Evolutionary conservation across 805 yeast species (phyloP).

Genomic region (Metschnikowia borealis): DNA sequence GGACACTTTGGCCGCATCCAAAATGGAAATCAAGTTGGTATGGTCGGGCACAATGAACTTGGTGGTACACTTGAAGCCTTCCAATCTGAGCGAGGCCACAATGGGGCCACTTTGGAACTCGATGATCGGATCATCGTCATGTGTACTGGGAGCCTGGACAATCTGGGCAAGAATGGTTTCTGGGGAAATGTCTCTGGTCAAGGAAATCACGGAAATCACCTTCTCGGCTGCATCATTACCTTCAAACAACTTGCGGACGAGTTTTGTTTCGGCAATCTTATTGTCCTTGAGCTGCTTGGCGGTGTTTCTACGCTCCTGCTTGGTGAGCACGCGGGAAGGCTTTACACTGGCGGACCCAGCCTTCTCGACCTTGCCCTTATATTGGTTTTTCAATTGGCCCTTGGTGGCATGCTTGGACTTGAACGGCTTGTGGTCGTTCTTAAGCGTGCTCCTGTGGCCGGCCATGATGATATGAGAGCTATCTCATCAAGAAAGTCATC

Average conservation of each 20-base stretch:
- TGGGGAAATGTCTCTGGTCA: slow-evolving; percentile 66
- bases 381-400: slow-evolving; percentile 73
- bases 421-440: slow-evolving; percentile 83
- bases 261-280: slow-evolving; percentile 59
- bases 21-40: slow-evolving; percentile 57
- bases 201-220: slow-evolving; percentile 74
- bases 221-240: slow-evolving; percentile 80
- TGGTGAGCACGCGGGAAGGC: slow-evolving; percentile 37
- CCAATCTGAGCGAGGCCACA: slow-evolving; percentile 49
- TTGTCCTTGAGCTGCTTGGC: slow-evolving; percentile 72
- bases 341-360: slow-evolving; percentile 33
- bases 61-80: slow-evolving; percentile 70
- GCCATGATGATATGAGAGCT: slow-evolving; percentile 42
- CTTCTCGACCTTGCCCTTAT: slow-evolving; percentile 87
- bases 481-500: not conserved
- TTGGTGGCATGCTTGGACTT: slow-evolving; percentile 90
- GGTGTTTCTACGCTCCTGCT: slow-evolving; percentile 68
- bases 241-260: slow-evolving; percentile 68
- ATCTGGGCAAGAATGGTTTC: slow-evolving; percentile 51
- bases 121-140: slow-evolving; percentile 16
- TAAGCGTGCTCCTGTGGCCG: slow-evolving; percentile 80
- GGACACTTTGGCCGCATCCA: slow-evolving; percentile 85
- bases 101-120: slow-evolving; percentile 38
- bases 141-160: slow-evolving; percentile 33
- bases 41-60: slow-evolving; percentile 72